Conservation (phyloP, 1,284 basidiomycete species). For the Cutaneotrichosporon cavernicola region DNA sequence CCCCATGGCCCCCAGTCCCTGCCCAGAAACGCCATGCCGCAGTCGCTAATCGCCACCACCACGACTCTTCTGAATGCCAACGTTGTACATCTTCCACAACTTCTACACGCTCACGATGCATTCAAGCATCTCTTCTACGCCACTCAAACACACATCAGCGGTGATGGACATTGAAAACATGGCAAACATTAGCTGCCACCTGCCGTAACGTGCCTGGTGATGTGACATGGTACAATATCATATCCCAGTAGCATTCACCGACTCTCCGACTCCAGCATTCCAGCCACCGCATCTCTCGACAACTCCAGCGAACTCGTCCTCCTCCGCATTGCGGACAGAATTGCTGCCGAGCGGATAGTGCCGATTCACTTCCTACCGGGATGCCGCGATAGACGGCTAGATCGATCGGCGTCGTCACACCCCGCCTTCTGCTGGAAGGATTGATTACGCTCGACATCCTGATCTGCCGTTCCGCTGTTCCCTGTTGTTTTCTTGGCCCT, state of each 20-base stretch:
- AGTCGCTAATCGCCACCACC: not conserved
- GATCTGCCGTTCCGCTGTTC: not conserved
- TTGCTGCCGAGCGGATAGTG: not conserved
- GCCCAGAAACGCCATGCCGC: not conserved
- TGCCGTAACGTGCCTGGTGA: conserved; percentile 1
- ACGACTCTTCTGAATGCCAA: not conserved
- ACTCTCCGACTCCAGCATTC: not conserved
- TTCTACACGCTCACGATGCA: not conserved
- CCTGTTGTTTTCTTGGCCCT: not conserved
- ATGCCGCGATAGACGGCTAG: not conserved
- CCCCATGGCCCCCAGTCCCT: not conserved
- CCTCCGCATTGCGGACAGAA: not conserved
- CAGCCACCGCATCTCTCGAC: not conserved
- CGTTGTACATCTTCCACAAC: too few relatives aligned
- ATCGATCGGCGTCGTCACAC: not conserved
- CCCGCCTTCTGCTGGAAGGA: not conserved
- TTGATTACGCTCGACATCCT: not conserved
- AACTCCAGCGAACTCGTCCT: not conserved
- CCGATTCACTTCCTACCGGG: not conserved
- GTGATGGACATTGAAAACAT: not conserved
- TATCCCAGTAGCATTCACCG: not conserved
- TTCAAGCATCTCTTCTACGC: not conserved
- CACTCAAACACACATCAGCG: not conserved
- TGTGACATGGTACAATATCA: conserved; percentile 6
- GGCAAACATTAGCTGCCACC: not conserved